These are phyloP conservation scores for Hygrocybe punicea DNA, from an alignment of 768 basidiomycete species.

Conservation along the genomic window DNA sequence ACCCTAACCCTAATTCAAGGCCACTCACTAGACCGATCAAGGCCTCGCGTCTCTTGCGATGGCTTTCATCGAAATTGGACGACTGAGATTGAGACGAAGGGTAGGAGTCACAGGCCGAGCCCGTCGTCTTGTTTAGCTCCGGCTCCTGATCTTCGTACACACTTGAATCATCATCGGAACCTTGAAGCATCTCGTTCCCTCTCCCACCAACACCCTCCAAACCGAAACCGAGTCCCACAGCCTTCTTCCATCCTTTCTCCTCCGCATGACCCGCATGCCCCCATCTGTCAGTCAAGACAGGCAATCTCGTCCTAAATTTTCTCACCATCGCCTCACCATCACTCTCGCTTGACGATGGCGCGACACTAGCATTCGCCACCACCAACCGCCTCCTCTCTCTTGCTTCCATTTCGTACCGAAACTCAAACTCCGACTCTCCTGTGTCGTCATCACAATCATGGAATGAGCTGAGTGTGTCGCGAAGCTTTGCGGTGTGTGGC, in stretches of 20 bases:
- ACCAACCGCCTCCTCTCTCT: constrained; percentile 42
- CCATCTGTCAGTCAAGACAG: constrained; percentile 5
- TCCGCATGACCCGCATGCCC: background rate
- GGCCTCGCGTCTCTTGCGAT: constrained; percentile 22
- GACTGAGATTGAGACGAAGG: background rate
- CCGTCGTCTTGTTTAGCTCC: constrained; percentile 14
- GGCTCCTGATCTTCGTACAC: constrained; percentile 2
- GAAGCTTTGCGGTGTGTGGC: constrained; percentile 1
- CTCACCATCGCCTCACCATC: constrained; percentile 23
- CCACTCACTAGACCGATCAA: constrained; percentile 24
- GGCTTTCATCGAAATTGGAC: constrained; percentile 10
- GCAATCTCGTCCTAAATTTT: constrained; percentile 3
- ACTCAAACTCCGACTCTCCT: constrained; percentile 47
- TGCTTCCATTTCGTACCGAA: constrained; percentile 37
- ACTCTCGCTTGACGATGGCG: constrained; percentile 41
- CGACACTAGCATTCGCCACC: constrained; percentile 42
- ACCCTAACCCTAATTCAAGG: constrained; percentile 14
- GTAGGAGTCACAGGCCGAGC: background rate
- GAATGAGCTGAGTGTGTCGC: background rate
- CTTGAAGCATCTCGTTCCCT: constrained; percentile 16
- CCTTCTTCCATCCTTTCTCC: background rate
- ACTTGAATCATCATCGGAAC: background rate
- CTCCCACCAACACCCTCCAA: constrained; percentile 2
- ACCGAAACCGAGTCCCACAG: constrained; percentile 12
- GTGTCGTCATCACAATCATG: constrained; percentile 9